Evolutionary conservation across 306 rosid genomes (phyloP), one percentile per base, ranked within the genome.

Genomic region (Erythrophleum fordii): DNA sequence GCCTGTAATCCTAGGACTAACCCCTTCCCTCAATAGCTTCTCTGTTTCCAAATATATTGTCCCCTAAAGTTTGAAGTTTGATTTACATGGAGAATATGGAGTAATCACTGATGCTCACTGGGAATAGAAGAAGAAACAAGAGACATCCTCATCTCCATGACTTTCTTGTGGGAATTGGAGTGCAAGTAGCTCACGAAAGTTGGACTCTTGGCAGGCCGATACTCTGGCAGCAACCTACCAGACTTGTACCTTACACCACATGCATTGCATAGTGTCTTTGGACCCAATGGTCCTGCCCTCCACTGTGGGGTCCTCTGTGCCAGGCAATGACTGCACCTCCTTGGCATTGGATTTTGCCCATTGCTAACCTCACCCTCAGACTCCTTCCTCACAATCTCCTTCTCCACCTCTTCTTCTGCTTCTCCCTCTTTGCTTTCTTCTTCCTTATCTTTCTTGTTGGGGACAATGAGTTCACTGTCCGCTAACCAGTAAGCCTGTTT

Each of bases 401-500:
- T 76, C 53, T 61, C 68, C 52, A 4, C 67, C 16, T 26, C 77
- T 25, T 17, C 84, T 44, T 76, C 51, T 22, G 16, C 70, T 48
- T 67, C 79, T 12, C 3, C 79, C 11, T 41, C 60, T 48, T 69
- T 53, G 20, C 6, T 23, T 18, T 9, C 60, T 29, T 23, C 31
- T 34, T 22, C 46, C 62, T 80, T 70, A 6, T 48, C 44, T 41
- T 82, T 83, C 65, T 79, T 84, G 64, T 75, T 78, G 6, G 82
- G 86, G 20, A 72, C 76, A 58, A 83, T 60, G 73, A 90, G 92
- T 79, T 90, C 91, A 37, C 92, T 88, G 45, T 87, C 91, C 18
- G 88, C 91, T 55, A 90, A 75, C 91, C 92, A 88, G 76, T 88
- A 88, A 6, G 88, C 67, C 72, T 90, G 94, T 82, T 90, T 81